phyloP scores from a whole-genome alignment of 768 basidiomycete genomes.

The Auriscalpium microsporum region DNA sequence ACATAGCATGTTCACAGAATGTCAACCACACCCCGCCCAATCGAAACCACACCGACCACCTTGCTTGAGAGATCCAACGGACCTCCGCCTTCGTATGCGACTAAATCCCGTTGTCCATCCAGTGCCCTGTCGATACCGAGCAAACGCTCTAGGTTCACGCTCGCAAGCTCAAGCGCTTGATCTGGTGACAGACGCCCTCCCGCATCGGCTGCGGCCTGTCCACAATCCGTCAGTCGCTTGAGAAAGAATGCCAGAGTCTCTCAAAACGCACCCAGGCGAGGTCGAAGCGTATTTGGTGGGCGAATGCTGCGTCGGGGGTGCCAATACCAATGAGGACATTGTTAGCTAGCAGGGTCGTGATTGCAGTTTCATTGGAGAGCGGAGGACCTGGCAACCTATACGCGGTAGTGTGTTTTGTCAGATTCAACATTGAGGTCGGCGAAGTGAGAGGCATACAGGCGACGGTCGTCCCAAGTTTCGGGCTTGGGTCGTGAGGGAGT shows the following conservation, averaged over 20 bases:
- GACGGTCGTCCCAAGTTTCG: constrained; percentile 49
- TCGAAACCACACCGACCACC: constrained; percentile 27
- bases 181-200: constrained; percentile 28
- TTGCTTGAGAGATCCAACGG: constrained; percentile 27
- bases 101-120: constrained; percentile 18
- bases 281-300: constrained; percentile 29
- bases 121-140: constrained; percentile 24
- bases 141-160: constrained; percentile 35
- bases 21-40: constrained; percentile 21
- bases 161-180: constrained; percentile 29
- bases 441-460: constrained; percentile 36
- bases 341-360: constrained; percentile 44
- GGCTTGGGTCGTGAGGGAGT: constrained; percentile 57
- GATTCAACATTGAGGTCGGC: background rate
- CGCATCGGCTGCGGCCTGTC: constrained; percentile 33
- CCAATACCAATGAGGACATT: constrained; percentile 61
- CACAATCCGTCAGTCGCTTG: background rate
- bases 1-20: constrained; percentile 13
- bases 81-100: constrained; percentile 26
- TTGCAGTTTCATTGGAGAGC: constrained; percentile 38
- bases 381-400: constrained; percentile 64
- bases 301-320: constrained; percentile 25
- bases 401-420: constrained; percentile 4
- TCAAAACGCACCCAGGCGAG: constrained; percentile 27
- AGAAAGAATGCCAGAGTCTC: background rate